phyloP scores from a whole-genome alignment of 108 stramenopile genomes.

The Nitzschia inconspicua region DNA sequence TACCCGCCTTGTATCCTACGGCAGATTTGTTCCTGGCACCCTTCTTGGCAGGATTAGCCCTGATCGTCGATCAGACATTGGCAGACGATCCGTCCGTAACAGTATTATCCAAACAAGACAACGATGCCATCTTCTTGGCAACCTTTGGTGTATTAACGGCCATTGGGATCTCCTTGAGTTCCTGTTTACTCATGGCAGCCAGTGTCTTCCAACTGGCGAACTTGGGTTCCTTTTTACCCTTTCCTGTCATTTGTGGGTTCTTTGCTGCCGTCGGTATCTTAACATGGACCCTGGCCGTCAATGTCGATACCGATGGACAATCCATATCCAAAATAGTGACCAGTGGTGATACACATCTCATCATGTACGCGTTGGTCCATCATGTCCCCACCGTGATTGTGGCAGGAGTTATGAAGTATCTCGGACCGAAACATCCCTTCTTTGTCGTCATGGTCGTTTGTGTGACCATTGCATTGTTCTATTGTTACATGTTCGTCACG shows the following conservation, averaged over 20 bases:
- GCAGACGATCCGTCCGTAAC: constrained; percentile 7
- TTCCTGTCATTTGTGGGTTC: constrained; percentile 71
- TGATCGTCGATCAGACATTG: constrained; percentile 48
- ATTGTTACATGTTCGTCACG: constrained; percentile 38
- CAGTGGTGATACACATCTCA: constrained; percentile 28
- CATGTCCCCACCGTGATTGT: constrained; percentile 54
- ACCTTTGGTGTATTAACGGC: constrained; percentile 57
- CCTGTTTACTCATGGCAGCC: constrained; percentile 37
- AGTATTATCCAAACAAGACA: constrained; percentile 36
- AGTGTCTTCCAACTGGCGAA: constrained; percentile 59
- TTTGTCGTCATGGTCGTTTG: constrained; percentile 44
- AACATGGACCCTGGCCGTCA: constrained; percentile 60
- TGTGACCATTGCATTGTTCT: constrained; percentile 42
- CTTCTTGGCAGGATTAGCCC: constrained; percentile 61
- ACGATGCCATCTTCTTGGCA: constrained; percentile 51
- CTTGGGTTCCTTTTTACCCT: constrained; percentile 64
- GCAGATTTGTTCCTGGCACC: constrained; percentile 72
- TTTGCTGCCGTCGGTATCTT: constrained; percentile 68
- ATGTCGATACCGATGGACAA: constrained; percentile 53
- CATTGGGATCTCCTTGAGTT: constrained; percentile 42
- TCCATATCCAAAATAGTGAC: constrained; percentile 33
- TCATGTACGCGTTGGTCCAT: constrained; percentile 30
- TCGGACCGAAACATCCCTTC: constrained; percentile 57
- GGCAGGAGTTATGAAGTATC: constrained; percentile 39
- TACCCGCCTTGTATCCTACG: constrained; percentile 46